A percentile compares a stretch with the other conserved stretches of the same genome.
phyloP scores from a whole-genome alignment of 2,329 filamentous ascomycete genomes.

The Arthrobotrys musiformis region DNA sequence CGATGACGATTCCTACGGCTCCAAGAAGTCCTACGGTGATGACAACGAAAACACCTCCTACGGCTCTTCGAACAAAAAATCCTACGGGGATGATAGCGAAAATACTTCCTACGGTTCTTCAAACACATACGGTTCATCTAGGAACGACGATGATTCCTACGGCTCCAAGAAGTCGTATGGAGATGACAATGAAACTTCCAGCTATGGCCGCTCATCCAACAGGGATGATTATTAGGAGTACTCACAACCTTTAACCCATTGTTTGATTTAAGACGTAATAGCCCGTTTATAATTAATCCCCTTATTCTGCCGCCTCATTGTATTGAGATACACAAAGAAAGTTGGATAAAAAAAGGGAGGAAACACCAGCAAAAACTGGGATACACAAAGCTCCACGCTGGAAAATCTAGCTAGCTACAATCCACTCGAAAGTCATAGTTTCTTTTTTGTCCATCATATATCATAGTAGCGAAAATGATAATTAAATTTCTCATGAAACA shows the following conservation, averaged over 20 bases:
- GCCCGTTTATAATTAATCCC: not conserved
- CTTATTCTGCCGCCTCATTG: no score
- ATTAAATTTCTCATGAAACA: no score
- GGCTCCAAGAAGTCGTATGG: constrained; percentile 12
- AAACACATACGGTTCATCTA: not conserved
- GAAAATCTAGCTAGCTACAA: no score
- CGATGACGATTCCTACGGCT: constrained; percentile 18
- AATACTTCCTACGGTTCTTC: not conserved
- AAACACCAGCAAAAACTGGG: no score
- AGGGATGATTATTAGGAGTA: constrained; percentile 29
- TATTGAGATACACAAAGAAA: no score
- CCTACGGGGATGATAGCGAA: constrained; percentile 46
- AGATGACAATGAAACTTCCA: constrained; percentile 13
- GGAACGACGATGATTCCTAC: constrained; percentile 10
- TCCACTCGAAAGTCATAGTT: no score
- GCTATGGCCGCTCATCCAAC: no score
- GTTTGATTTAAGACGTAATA: not conserved
- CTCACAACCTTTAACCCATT: no score
- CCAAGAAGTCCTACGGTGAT: constrained; percentile 18
- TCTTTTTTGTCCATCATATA: no score
- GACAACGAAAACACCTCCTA: not conserved
- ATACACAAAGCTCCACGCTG: no score
- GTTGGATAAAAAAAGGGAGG: no score
- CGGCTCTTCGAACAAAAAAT: constrained; percentile 53
- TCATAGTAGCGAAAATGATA: no score